Evolutionary conservation across 2,329 filamentous ascomycete genomes (phyloP).

Genomic region (Aurifilum marmelostoma): DNA sequence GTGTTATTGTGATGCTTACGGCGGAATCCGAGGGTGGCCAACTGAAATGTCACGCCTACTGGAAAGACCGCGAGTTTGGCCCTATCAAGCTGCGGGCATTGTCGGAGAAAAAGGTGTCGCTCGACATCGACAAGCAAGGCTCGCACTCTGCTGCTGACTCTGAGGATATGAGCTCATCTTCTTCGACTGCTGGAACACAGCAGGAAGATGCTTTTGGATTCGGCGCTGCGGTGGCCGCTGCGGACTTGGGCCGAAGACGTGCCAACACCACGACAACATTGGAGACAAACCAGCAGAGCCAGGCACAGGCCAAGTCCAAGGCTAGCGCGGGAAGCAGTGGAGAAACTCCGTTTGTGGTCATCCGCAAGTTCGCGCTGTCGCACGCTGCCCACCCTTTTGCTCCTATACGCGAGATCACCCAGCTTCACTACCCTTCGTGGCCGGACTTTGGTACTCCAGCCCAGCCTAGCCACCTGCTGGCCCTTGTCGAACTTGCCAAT

Average conservation of each 20-base stretch:
- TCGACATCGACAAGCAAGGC: slow-evolving; percentile 67
- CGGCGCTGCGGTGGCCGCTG: slow-evolving; percentile 26
- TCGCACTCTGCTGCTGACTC: slow-evolving; percentile 40
- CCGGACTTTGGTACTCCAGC: slow-evolving; percentile 95
- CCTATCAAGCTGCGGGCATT: slow-evolving; percentile 73
- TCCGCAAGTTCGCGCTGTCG: slow-evolving; percentile 84
- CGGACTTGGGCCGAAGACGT: slow-evolving; percentile 52
- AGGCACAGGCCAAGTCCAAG: slow-evolving; percentile 35
- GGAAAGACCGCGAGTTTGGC: slow-evolving; percentile 80
- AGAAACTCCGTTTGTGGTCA: slow-evolving; percentile 75
- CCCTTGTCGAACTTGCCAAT: slow-evolving; percentile 86
- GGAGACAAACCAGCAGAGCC: slow-evolving; percentile 39
- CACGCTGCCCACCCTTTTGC: slow-evolving; percentile 79
- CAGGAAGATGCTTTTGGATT: slow-evolving; percentile 32
- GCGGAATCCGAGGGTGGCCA: slow-evolving; percentile 92
- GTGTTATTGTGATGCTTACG: slow-evolving; percentile 95
- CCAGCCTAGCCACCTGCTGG: slow-evolving; percentile 82
- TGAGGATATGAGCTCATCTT: slow-evolving; percentile 35
- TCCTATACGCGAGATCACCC: slow-evolving; percentile 88
- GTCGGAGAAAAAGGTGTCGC: slow-evolving; percentile 79
- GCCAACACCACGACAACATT: slow-evolving; percentile 57
- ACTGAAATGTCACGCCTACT: slow-evolving; percentile 93
- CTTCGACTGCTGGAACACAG: slow-evolving; percentile 28
- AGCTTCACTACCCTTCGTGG: slow-evolving; percentile 95
- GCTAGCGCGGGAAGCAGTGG: slow-evolving; percentile 35